A percentile compares a stretch with the other conserved stretches of the same genome.
These are phyloP conservation scores for Stephanodiscus triporus DNA, from an alignment of 108 stramenopile species.

Conservation along the genomic window DNA sequence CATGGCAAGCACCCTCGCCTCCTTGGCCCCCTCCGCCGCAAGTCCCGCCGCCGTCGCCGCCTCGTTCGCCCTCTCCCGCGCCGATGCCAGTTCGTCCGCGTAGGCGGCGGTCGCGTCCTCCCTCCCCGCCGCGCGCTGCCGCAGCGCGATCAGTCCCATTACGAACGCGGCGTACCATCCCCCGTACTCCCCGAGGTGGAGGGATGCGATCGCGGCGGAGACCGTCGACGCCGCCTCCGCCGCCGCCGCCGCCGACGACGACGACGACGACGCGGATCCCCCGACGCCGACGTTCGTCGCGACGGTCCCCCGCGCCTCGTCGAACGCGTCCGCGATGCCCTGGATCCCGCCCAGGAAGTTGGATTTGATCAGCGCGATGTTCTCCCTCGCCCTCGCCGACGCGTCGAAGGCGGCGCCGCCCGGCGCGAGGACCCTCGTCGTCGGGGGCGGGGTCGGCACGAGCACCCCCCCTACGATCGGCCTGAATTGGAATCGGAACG, in stretches of 20 bases:
- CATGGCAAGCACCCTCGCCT: constrained; percentile 40
- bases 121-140: constrained; percentile 37
- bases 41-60: constrained; percentile 38
- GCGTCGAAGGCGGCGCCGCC: constrained; percentile 25
- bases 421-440: too few species aligned
- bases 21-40: constrained; percentile 45
- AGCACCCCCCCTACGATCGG: constrained; percentile 1
- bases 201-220: constrained; percentile 28
- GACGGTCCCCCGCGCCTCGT: too few species aligned
- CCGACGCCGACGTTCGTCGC: not conserved
- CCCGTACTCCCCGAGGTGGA: constrained; percentile 46
- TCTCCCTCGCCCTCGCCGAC: constrained; percentile 19
- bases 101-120: constrained; percentile 29
- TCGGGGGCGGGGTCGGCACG: too few species aligned
- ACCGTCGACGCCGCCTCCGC: constrained; percentile 5
- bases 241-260: not conserved
- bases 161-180: constrained; percentile 45
- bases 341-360: constrained; percentile 14
- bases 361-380: constrained; percentile 26
- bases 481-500: constrained; percentile 19
- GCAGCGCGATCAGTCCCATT: constrained; percentile 37
- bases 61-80: constrained; percentile 40
- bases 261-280: not conserved
- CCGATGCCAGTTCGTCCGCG: constrained; percentile 27
- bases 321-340: not conserved